Base-by-base conservation (phyloP, 768 basidiomycete species). In the Neoboletus magnificus region DNA sequence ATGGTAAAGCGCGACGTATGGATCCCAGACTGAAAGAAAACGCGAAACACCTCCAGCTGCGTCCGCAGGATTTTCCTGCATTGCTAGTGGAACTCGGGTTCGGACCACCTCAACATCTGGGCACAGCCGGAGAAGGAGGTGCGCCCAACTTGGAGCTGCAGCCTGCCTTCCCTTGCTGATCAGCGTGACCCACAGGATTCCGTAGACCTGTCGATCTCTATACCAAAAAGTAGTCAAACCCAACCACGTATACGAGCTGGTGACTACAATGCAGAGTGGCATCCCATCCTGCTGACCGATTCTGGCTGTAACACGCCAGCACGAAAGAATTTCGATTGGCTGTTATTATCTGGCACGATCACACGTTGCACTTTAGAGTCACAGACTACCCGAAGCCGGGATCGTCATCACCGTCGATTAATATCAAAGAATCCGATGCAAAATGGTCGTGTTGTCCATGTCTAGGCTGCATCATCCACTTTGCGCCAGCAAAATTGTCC, bases 1-100 rank as follows among this genome's bases (percentile, higher is more conserved):
- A 97, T 62, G 77, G 76, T 13, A 91, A 92, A 63, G 89, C 89
- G 0, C 85, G 77, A 56, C 80, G 87, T 13, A 84, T 86, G 82
- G 76, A 84, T 62, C 72, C 79, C 77, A 78, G 62, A 56, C 71
- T 93, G 42, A 83, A 79, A 65, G 82, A 86, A 44, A 87, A 82
- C 47, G 83, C 78, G 0, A 80, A 78, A 42, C 69, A 60, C 6
- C 71, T 94, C 10, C 65, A 74, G 47, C 66, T 90, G 32, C 82
- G 84, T 0, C 90, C 91, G 0, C 77, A 82, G 0, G 80, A 82
- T 16, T 94, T 93, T 56, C 77, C 76, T 13, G 50, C 56, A 2
- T 55, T 87, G 41, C 68, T 94, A 15, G 65, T 65, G 30, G 70
- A 79, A 5, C 74, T 92, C 12, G 92, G 91, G 11, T 93, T 95